These are phyloP conservation scores for Plasmodium coatneyi DNA, from an alignment of 169 alveolate genomes.

Conservation along the genomic window DNA sequence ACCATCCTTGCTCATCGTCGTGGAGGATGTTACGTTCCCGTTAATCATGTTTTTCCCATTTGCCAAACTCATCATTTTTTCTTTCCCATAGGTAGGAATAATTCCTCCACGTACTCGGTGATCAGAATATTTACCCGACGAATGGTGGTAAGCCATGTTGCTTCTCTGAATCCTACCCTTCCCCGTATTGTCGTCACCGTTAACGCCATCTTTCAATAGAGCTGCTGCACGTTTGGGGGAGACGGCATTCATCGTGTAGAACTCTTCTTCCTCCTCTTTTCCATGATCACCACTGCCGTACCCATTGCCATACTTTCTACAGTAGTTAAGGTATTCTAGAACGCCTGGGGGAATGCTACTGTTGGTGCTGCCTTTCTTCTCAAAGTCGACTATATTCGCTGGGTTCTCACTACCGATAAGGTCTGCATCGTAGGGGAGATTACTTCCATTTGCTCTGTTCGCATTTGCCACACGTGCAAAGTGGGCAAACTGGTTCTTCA, in stretches of 20 bases:
- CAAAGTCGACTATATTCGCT: background rate
- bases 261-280: background rate
- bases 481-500: background rate
- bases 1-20: background rate
- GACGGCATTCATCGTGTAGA: background rate
- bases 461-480: background rate
- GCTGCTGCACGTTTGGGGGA: background rate
- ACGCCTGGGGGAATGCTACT: background rate
- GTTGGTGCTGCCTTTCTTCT: background rate
- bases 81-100: background rate
- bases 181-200: background rate
- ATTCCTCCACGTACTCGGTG: background rate
- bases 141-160: background rate
- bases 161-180: background rate
- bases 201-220: background rate
- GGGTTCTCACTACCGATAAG: background rate
- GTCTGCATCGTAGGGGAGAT: background rate
- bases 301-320: background rate
- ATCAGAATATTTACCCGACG: background rate
- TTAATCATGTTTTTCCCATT: background rate
- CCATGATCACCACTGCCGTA: background rate
- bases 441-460: background rate
- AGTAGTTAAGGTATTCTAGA: background rate
- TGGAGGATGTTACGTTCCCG: background rate
- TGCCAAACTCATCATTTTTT: background rate